A percentile compares a stretch with the other conserved stretches of the same genome.
These are phyloP conservation scores for Aeschynomene evenia DNA, from an alignment of 306 rosid species.

Conservation along the genomic window DNA sequence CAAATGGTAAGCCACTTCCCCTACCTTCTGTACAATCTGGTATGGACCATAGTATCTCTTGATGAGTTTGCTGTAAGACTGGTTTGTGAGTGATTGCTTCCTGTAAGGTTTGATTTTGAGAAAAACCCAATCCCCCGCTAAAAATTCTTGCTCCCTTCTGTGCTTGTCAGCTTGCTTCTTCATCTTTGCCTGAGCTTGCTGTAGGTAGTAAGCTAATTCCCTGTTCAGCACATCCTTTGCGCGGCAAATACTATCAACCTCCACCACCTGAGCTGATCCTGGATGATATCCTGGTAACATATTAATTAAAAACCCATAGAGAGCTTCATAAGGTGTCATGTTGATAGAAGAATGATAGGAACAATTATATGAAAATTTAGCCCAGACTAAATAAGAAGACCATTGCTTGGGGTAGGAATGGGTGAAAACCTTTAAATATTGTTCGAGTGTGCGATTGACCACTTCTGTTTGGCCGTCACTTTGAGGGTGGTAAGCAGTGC, in stretches of 20 bases:
- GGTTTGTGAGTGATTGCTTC: no score
- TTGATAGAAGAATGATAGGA: neutral
- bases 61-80: neutral
- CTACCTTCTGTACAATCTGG: no score
- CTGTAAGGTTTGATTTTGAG: no score
- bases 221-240: neutral
- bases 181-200: neutral
- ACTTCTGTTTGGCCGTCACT: neutral
- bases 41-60: neutral
- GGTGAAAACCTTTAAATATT: neutral
- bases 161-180: neutral
- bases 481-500: neutral
- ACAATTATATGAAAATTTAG: neutral
- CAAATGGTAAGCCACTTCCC: no score
- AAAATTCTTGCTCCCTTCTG: no score
- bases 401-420: neutral
- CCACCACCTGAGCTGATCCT: neutral
- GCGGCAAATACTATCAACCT: neutral
- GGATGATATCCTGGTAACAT: accelerated
- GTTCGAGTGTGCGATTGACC: neutral
- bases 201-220: no score
- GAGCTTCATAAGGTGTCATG: no score
- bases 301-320: no score
- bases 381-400: neutral
- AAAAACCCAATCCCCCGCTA: neutral